Percentiles rank a stretch among this genome's conserved stretches.
phyloP scores from a whole-genome alignment of 768 basidiomycete genomes.

The Neoboletus brunneissimus region DNA sequence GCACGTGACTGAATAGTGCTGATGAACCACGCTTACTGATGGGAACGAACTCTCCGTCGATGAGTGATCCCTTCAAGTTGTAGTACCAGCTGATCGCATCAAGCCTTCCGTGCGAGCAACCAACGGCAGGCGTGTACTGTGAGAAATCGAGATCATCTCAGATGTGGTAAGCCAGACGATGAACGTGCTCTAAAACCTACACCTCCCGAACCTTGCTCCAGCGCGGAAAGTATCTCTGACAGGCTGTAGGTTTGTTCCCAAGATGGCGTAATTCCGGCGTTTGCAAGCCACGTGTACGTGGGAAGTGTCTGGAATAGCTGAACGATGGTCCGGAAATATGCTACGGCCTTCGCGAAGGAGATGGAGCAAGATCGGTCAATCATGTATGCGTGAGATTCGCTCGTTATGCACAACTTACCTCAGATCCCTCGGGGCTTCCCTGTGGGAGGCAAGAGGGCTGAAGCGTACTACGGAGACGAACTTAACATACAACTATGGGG shows the following conservation, averaged over 20 bases:
- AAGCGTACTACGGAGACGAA: slow-evolving; percentile 47
- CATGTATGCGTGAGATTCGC: neutral
- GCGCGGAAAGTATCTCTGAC: slow-evolving; percentile 49
- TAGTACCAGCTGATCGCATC: slow-evolving; percentile 58
- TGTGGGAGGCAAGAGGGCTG: slow-evolving; percentile 52
- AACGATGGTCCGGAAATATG: slow-evolving; percentile 58
- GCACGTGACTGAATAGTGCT: neutral
- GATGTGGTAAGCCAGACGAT: neutral
- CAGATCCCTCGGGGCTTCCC: slow-evolving; percentile 56
- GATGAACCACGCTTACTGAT: slow-evolving; percentile 43
- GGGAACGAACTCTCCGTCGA: slow-evolving; percentile 60
- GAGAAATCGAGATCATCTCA: neutral
- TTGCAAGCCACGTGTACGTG: slow-evolving; percentile 67
- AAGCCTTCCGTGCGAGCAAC: slow-evolving; percentile 41
- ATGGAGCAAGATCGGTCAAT: neutral
- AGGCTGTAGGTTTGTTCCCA: slow-evolving; percentile 52
- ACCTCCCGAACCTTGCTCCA: slow-evolving; percentile 54
- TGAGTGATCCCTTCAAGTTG: slow-evolving; percentile 58
- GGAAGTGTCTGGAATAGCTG: slow-evolving; percentile 64
- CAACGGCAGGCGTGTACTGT: slow-evolving; percentile 49
- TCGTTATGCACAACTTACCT: slow-evolving; percentile 37
- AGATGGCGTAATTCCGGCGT: slow-evolving; percentile 74
- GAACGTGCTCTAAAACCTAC: neutral
- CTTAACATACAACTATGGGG: neutral
- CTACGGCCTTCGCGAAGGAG: slow-evolving; percentile 48